Evolutionary conservation across 805 yeast genomes (phyloP).

Genomic region (Maudiozyma barnettii): DNA sequence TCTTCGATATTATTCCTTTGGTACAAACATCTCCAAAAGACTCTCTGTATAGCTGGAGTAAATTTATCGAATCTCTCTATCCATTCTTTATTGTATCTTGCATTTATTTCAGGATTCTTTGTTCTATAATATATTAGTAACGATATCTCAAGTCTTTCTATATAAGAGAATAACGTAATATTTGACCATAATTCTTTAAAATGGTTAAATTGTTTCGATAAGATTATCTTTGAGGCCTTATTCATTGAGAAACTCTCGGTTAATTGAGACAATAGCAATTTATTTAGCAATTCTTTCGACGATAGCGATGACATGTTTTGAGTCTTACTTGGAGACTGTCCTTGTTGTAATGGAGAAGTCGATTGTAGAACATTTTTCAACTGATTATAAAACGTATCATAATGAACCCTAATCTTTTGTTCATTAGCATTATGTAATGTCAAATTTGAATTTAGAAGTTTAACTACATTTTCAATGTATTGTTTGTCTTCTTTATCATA

Average conservation of each 20-base stretch:
- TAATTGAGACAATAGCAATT: slow-evolving; percentile 16
- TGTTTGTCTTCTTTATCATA: slow-evolving; percentile 3
- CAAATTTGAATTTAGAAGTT: slow-evolving; percentile 21
- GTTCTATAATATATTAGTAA: slow-evolving; percentile 18
- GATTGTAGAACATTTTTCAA: slow-evolving; percentile 5
- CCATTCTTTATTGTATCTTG: slow-evolving; percentile 11
- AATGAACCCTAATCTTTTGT: slow-evolving; percentile 20
- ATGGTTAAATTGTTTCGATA: slow-evolving; percentile 14
- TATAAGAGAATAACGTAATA: slow-evolving; percentile 12
- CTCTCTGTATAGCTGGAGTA: slow-evolving; percentile 14
- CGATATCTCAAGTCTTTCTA: slow-evolving; percentile 12
- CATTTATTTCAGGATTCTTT: slow-evolving; percentile 9
- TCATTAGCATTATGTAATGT: slow-evolving; percentile 18
- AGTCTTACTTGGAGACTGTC: too few relatives aligned
- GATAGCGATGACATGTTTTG: neutral
- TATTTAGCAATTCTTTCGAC: slow-evolving; percentile 12
- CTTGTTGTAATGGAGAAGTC: neutral
- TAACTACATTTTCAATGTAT: slow-evolving; percentile 22
- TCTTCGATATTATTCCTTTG: neutral
- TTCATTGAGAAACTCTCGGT: slow-evolving; percentile 10
- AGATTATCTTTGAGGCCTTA: slow-evolving; percentile 13
- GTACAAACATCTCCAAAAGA: slow-evolving; percentile 21
- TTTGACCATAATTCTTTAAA: slow-evolving; percentile 13
- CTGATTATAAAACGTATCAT: slow-evolving; percentile 20
- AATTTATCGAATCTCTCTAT: slow-evolving; percentile 9